phyloP scores from a whole-genome alignment of 805 yeast species.

The Saccharomycopsis sp. region DNA sequence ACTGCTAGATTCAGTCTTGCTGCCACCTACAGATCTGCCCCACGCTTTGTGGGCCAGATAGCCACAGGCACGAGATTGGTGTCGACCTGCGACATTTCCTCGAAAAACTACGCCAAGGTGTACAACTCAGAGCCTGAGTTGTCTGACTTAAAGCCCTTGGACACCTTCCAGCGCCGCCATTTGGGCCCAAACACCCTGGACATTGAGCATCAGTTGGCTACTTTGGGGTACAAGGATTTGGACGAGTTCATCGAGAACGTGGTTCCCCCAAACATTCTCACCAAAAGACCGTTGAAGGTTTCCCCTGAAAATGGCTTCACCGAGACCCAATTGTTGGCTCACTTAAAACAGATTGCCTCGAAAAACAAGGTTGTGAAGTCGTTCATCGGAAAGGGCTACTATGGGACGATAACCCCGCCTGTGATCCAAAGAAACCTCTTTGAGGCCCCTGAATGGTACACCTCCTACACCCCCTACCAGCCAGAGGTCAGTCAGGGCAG shows the following conservation, averaged over 20 bases:
- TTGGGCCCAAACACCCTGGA: constrained; percentile 71
- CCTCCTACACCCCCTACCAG: constrained; percentile 97
- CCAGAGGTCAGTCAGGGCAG: constrained; percentile 98
- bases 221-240: constrained; percentile 60
- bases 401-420: constrained; percentile 83
- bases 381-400: constrained; percentile 91
- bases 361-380: constrained; percentile 70
- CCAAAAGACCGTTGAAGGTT: constrained; percentile 59
- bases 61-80: background rate
- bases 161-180: constrained; percentile 86
- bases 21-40: background rate
- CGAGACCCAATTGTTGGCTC: constrained; percentile 72
- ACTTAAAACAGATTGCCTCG: constrained; percentile 60
- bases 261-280: constrained; percentile 69
- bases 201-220: constrained; percentile 56
- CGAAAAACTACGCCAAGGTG: constrained; percentile 42
- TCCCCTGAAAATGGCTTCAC: constrained; percentile 69
- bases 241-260: constrained; percentile 65
- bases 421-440: constrained; percentile 88
- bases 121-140: constrained; percentile 36
- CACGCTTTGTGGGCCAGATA: too few species aligned
- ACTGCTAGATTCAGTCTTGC: background rate
- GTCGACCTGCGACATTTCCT: constrained; percentile 43
- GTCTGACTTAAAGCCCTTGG: constrained; percentile 29
- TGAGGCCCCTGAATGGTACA: constrained; percentile 97